Evolutionary conservation across 352 stramenopile genomes (phyloP).

Genomic region (Albugo candida): DNA sequence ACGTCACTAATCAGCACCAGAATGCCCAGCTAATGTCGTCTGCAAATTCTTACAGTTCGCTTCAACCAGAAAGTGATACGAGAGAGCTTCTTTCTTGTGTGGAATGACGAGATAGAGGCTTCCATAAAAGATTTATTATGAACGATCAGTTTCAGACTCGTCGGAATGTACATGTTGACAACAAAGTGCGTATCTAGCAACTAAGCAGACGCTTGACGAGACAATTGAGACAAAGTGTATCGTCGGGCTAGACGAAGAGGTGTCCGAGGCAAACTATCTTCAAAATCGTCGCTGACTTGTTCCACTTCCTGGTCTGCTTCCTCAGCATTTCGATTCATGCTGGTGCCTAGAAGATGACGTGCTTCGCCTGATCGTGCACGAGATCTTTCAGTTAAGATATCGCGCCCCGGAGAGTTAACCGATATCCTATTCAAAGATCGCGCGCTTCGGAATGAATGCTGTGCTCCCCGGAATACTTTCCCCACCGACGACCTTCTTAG

Average conservation of each 20-base stretch:
- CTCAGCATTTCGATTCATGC: slow-evolving; percentile 12
- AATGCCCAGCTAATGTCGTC: no score
- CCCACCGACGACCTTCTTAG: slow-evolving; percentile 16
- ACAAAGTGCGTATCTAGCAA: not conserved
- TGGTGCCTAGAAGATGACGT: slow-evolving; percentile 1
- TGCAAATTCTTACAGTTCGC: no score
- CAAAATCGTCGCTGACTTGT: slow-evolving; percentile 5
- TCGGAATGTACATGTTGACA: not conserved
- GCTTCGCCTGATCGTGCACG: not conserved
- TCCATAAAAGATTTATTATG: no score
- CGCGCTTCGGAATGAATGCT: slow-evolving; percentile 23
- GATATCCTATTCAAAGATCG: slow-evolving; percentile 31
- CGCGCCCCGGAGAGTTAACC: not conserved
- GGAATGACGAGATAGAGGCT: no score
- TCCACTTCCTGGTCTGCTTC: slow-evolving; percentile 11
- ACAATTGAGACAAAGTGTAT: slow-evolving; percentile 10
- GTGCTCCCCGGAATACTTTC: slow-evolving; percentile 43
- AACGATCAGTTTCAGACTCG: no score
- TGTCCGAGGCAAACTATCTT: not conserved
- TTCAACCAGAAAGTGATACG: no score
- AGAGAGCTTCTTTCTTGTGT: no score
- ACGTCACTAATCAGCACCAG: no score
- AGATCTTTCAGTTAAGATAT: not conserved
- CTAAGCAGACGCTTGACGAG: not conserved
- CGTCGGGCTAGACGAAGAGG: slow-evolving; percentile 21